Conservation (phyloP, 805 yeast genomes). For the Ogataea nonfermentans region DNA sequence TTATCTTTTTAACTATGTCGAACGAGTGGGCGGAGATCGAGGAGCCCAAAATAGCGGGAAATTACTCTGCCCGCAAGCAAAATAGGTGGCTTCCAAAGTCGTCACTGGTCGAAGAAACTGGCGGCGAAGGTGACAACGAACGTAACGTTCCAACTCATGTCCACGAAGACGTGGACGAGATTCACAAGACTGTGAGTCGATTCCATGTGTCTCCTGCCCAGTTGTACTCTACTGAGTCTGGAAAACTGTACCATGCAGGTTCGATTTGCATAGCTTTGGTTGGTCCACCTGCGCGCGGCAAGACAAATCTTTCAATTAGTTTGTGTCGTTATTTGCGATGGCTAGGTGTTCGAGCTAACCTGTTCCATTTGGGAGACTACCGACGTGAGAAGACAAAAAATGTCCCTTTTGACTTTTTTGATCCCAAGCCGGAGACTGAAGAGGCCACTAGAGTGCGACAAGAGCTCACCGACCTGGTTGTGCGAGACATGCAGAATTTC, state of each 20-base stretch:
- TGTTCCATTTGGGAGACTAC: conserved; percentile 90
- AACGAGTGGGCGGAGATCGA: conserved; percentile 34
- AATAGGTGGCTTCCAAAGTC: conserved; percentile 45
- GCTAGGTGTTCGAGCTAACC: conserved; percentile 92
- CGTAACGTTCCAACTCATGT: conserved; percentile 3
- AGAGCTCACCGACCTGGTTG: conserved; percentile 58
- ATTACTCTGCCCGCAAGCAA: conserved; percentile 54
- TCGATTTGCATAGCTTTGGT: conserved; percentile 83
- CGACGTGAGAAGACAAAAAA: conserved; percentile 56
- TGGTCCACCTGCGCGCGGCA: conserved; percentile 95
- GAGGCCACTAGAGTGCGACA: conserved; percentile 55
- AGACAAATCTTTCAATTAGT: conserved; percentile 88
- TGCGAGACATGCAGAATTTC: conserved; percentile 66
- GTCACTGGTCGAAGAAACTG: conserved; percentile 10
- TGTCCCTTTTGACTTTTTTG: conserved; percentile 69
- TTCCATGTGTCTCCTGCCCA: conserved; percentile 86
- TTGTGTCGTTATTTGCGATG: conserved; percentile 90
- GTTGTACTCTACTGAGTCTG: conserved; percentile 87
- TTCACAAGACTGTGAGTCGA: conserved; percentile 61
- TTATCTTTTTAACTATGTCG: conserved; percentile 3
- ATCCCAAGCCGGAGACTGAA: conserved; percentile 45
- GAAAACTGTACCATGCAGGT: conserved; percentile 93
- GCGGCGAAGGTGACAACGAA: conserved; percentile 9
- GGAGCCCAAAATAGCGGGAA: conserved; percentile 46
- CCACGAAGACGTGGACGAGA: conserved; percentile 48